Conservation (phyloP, 2,329 filamentous ascomycete species). For the Albifimbria verrucaria region DNA sequence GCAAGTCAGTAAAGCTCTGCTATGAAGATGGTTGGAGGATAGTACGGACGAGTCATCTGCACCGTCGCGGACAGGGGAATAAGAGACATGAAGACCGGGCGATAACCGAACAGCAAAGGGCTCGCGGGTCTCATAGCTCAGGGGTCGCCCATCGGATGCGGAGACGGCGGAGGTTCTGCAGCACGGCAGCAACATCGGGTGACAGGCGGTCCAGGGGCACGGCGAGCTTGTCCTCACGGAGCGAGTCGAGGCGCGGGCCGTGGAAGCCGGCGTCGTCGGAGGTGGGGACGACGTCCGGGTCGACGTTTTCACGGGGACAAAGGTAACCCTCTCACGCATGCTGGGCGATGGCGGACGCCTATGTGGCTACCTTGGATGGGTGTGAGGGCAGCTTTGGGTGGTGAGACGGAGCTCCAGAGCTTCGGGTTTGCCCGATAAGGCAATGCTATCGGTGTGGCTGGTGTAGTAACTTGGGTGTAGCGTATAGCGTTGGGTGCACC, state of each 20-base stretch:
- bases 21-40: background rate
- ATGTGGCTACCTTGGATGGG: too few relatives aligned
- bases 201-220: conserved; percentile 72
- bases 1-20: conserved; percentile 4
- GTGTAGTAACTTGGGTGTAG: too few relatives aligned
- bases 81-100: conserved; percentile 79
- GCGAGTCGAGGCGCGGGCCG: conserved; percentile 57
- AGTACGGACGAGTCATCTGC: conserved; percentile 18
- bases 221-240: conserved; percentile 77
- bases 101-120: conserved; percentile 74
- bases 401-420: too few relatives aligned
- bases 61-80: conserved; percentile 48
- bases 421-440: too few relatives aligned
- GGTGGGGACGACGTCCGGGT: conserved; percentile 56
- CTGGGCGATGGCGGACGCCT: conserved; percentile 10
- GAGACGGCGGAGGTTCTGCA: conserved; percentile 66
- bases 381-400: too few relatives aligned
- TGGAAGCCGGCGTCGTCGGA: conserved; percentile 55
- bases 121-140: conserved; percentile 54
- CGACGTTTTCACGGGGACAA: conserved; percentile 64
- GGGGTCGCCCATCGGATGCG: conserved; percentile 76
- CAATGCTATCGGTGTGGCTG: too few relatives aligned
- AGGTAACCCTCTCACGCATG: conserved; percentile 80
- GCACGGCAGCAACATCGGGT: conserved; percentile 56
- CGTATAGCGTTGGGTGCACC: too few relatives aligned